These are phyloP conservation scores for Rhizophora apiculata DNA, from an alignment of 345 rosid species.

Conservation along the genomic window DNA sequence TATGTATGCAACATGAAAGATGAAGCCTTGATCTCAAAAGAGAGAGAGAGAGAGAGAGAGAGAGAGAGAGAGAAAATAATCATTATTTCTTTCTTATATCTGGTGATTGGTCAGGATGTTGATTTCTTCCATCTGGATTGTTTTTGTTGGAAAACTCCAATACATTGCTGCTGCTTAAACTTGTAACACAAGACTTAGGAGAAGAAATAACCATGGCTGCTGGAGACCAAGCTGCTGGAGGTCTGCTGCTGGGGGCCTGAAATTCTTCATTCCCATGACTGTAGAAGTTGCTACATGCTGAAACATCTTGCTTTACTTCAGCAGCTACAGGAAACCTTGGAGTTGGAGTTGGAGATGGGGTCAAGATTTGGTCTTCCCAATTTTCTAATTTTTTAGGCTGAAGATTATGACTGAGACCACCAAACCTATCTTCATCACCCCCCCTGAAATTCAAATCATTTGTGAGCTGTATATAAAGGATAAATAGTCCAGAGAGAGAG, in stretches of 20 bases:
- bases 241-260: slow-evolving; percentile 8
- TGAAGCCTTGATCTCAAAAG: too few relatives aligned
- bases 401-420: slow-evolving; percentile 15
- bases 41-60: too few relatives aligned
- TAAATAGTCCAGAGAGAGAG: neutral
- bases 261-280: slow-evolving; percentile 34
- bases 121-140: slow-evolving; percentile 33
- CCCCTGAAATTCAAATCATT: slow-evolving; percentile 28
- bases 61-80: neutral
- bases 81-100: neutral
- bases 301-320: slow-evolving; percentile 43
- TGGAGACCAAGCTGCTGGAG: slow-evolving; percentile 15
- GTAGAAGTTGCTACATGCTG: slow-evolving; percentile 32
- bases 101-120: neutral
- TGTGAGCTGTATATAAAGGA: neutral
- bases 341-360: slow-evolving; percentile 17
- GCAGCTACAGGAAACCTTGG: slow-evolving; percentile 5
- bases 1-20: too few relatives aligned
- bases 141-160: slow-evolving; percentile 40
- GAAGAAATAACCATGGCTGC: slow-evolving; percentile 34
- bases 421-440: slow-evolving; percentile 40
- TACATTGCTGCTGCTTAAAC: slow-evolving; percentile 28
- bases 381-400: slow-evolving; percentile 36
- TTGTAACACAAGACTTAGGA: slow-evolving; percentile 45
- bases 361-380: slow-evolving; percentile 41